Conservation (phyloP, 163 green algal species). For the Prototheca cutis region DNA sequence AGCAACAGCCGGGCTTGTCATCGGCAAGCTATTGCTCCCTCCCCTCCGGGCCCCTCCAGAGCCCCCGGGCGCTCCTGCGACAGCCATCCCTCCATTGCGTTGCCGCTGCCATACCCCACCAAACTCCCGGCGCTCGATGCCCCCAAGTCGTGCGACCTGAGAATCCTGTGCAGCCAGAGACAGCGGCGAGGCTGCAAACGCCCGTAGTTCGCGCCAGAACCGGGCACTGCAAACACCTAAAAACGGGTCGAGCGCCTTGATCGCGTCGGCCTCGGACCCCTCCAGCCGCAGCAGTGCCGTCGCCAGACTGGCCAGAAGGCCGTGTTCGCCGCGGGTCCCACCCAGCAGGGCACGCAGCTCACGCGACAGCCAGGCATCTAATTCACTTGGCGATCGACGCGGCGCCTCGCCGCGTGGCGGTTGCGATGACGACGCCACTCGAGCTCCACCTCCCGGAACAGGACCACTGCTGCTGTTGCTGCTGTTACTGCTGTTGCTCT, state of each 20-base stretch:
- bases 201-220: slow-evolving; percentile 43
- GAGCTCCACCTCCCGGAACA: too few relatives aligned
- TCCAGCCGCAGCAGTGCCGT: background rate
- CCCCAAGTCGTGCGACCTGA: too few relatives aligned
- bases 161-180: slow-evolving; percentile 23
- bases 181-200: slow-evolving; percentile 23
- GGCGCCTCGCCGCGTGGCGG: background rate
- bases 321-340: background rate
- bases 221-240: slow-evolving; percentile 4
- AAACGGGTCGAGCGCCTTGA: background rate
- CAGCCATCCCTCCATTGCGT: too few relatives aligned
- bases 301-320: background rate
- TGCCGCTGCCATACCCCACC: too few relatives aligned
- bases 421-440: too few relatives aligned
- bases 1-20: too few relatives aligned
- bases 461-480: too few relatives aligned
- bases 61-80: too few relatives aligned
- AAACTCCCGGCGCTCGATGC: too few relatives aligned
- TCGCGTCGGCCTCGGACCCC: background rate
- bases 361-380: background rate
- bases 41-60: too few relatives aligned
- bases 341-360: background rate
- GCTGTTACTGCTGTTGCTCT: too few relatives aligned
- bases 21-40: too few relatives aligned
- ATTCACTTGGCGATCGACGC: background rate